Evolutionary conservation across 768 basidiomycete species (phyloP), one percentile per base, ranked within the genome.

Genomic region (Auriscalpium vulgare): DNA sequence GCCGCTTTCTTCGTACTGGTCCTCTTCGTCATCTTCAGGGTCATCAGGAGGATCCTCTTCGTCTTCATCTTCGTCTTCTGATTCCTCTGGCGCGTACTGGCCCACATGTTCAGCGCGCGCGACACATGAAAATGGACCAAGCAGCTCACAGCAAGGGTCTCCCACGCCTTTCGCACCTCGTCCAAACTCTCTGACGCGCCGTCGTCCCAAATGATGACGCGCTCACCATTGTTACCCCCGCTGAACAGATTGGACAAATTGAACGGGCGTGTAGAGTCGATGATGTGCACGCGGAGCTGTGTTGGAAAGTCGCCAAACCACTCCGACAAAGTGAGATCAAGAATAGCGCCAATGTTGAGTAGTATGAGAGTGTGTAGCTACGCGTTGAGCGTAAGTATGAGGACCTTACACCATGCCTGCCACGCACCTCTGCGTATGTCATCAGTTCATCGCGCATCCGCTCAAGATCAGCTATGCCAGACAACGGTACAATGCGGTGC

Each of bases 131-230:
- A 37, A 36, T 47, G 37, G 21, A 17, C 17, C 3, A 10, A 13
- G 44, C 21, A 7, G 69, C 80, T 62, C 65, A 95, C 95, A 72
- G 85, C 81, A 6, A 93, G 69, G 11, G 85, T 81, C 70, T 95
- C 88, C 83, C 87, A 97, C 43, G 93, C 88, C 64, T 83, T 84
- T 64, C 79, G 78, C 64, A 92, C 85, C 46, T 87, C 81, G 38
- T 74, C 73, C 62, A 95, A 74, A 55, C 77, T 76, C 55, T 85
- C 84, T 2, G 84, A 86, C 16, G 82, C 84, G 4, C 91, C 92
- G 64, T 95, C 94, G 60, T 94, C 92, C 97, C 97, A 99, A 0
- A 98, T 78, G 35, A 95, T 74, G 17, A 97, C 83, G 51, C 87
- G 76, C 59, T 88, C 83, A 11, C 78, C 80, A 51, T 80, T 80